Percentiles rank a stretch among this genome's conserved stretches.
Conservation (phyloP, 129 eudicot genomes). For the Chrysanthemum seticuspe region DNA sequence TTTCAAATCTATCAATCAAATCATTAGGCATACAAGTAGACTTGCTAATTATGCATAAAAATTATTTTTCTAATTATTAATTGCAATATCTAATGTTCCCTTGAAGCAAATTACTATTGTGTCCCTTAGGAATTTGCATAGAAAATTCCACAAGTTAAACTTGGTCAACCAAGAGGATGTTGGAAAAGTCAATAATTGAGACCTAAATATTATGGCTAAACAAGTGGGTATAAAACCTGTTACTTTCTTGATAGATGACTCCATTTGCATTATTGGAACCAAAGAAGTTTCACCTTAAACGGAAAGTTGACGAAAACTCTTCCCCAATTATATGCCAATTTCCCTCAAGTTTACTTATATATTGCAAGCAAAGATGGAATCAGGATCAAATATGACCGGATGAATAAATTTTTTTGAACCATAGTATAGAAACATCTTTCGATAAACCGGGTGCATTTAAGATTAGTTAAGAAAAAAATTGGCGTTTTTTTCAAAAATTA, state of each 20-base stretch:
- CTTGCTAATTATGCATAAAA: too few relatives aligned
- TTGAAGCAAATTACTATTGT: conserved; percentile 12
- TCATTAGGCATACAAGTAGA: too few relatives aligned
- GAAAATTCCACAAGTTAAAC: conserved; percentile 16
- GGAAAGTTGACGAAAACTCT: conserved; percentile 25
- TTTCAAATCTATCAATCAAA: too few relatives aligned
- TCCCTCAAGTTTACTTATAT: neutral
- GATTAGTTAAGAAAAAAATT: too few relatives aligned
- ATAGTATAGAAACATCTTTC: too few relatives aligned
- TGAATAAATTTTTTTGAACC: too few relatives aligned
- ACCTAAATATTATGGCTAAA: conserved; percentile 21
- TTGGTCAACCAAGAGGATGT: conserved; percentile 26
- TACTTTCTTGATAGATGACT: conserved; percentile 22
- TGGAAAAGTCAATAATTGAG: conserved; percentile 29
- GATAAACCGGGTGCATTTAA: too few relatives aligned
- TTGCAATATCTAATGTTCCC: conserved; percentile 18
- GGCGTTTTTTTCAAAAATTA: too few relatives aligned
- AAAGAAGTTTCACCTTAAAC: conserved; percentile 1
- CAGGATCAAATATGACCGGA: too few relatives aligned
- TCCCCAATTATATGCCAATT: conserved; percentile 12
- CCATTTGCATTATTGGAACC: conserved; percentile 24
- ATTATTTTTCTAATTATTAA: neutral
- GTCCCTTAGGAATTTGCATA: conserved; percentile 6
- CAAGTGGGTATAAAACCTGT: conserved; percentile 20
- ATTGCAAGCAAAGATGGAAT: too few relatives aligned